Evolutionary conservation across 1,284 basidiomycete species (phyloP), one percentile per base, ranked within the genome.

Genomic region (Boletellus deceptivus): DNA sequence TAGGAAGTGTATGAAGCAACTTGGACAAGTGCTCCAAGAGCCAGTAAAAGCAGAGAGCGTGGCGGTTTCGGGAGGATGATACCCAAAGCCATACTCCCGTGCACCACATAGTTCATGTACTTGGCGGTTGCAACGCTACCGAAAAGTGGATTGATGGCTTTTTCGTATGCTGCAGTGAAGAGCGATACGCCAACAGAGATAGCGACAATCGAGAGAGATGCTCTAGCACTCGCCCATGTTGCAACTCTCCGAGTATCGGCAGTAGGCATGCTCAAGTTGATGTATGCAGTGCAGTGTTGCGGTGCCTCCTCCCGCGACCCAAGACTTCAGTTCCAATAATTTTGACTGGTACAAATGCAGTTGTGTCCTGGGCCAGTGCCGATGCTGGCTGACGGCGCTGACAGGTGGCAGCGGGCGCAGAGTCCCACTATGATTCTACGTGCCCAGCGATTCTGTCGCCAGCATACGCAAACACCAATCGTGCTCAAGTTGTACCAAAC

Each of bases 1-100:
- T 87, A 86, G 10, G 80, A 78, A 13, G 80, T 73, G 55, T 79
- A 74, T 1, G 89, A 84, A 37, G 84, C 74, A 31, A 74, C 60
- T 50, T 76, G 73, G n/a, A 86, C 64, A 27, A 79, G 60, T 3
- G 73, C 48, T 17, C 76, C 79, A 13, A 77, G 69, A 38, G 69
- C 65, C 11, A 80, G 58, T 43, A 72, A 50, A 31, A 71, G 66
- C 29, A 57, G 51, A 49, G 65, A 61, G 34, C 59, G 56, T 24
- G 69, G 54, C 13, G 65, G 50, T 8, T 58, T 66, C n/a, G 75
- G 73, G 5, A 66, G 60, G 48, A 75, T 60, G 50, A 70, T 62
- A n/a, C 66, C 73, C 5, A 70, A 53, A 33, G 63, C 62, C 34
- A 68, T 69, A 43, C 68, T 68, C 16, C 61, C 60, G 63, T 72